Conservation (phyloP, 768 basidiomycete species). For the Termitomyces sp. region DNA sequence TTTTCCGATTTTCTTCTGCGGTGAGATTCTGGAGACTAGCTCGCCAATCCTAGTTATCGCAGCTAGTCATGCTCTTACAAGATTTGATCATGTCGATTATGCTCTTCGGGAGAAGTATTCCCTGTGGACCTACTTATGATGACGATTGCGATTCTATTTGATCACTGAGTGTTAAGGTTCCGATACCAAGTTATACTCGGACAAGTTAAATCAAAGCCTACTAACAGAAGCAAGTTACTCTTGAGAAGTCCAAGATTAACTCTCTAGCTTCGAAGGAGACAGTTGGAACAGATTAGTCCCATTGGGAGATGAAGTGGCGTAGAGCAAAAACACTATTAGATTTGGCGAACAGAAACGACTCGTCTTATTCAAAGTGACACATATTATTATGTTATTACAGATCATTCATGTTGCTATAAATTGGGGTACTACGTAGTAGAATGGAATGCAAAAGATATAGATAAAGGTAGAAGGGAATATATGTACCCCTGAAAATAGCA, state of each 20-base stretch:
- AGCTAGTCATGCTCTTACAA: not conserved
- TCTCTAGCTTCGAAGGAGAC: too few relatives aligned
- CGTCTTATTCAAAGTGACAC: not conserved
- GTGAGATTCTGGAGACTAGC: not conserved
- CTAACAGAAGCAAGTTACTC: too few relatives aligned
- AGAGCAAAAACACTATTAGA: not conserved
- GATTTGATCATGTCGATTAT: not conserved
- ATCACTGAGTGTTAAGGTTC: too few relatives aligned
- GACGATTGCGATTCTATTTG: not conserved
- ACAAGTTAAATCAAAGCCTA: too few relatives aligned
- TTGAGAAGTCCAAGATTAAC: too few relatives aligned
- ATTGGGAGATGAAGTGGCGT: not conserved
- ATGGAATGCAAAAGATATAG: not conserved
- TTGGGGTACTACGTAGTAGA: not conserved
- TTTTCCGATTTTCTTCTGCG: not conserved
- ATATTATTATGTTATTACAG: not conserved
- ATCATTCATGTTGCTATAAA: not conserved
- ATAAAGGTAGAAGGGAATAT: not conserved
- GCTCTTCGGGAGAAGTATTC: not conserved
- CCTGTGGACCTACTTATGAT: not conserved
- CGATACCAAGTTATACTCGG: too few relatives aligned
- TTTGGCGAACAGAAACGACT: not conserved
- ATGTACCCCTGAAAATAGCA: not conserved
- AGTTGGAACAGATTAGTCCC: too few relatives aligned
- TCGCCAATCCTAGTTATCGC: not conserved